A percentile compares a stretch with the other conserved stretches of the same genome.
phyloP scores from a whole-genome alignment of 768 basidiomycete genomes.

The Rhizopogon roseolus region DNA sequence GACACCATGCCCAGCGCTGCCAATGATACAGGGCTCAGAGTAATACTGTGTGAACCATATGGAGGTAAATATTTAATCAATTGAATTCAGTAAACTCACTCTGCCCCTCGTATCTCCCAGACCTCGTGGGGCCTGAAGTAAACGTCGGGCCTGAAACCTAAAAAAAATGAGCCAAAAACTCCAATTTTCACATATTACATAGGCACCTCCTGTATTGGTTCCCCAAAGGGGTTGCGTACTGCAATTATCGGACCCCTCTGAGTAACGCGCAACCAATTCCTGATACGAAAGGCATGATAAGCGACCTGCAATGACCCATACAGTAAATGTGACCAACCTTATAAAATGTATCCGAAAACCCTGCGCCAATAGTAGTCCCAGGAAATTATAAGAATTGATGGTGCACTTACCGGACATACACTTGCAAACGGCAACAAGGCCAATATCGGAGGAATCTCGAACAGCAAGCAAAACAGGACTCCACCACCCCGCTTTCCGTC shows the following conservation, averaged over 20 bases:
- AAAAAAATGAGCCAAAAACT: not conserved
- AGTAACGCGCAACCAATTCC: constrained; percentile 62
- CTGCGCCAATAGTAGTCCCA: constrained; percentile 28
- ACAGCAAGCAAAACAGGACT: constrained; percentile 80
- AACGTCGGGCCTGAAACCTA: constrained; percentile 60
- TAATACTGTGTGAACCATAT: constrained; percentile 50
- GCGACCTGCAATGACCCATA: constrained; percentile 1
- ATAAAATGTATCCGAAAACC: constrained; percentile 83
- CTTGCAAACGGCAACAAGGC: constrained; percentile 78
- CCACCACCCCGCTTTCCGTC: constrained; percentile 90
- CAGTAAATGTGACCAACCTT: constrained; percentile 36
- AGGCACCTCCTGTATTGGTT: constrained; percentile 59
- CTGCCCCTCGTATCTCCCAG: constrained; percentile 86
- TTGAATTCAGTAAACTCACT: constrained; percentile 34
- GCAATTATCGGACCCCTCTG: constrained; percentile 49
- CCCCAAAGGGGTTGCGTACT: constrained; percentile 51
- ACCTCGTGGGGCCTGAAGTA: constrained; percentile 73
- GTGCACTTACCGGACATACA: constrained; percentile 71
- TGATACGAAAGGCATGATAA: constrained; percentile 27
- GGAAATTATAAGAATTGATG: not conserved
- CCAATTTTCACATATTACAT: not conserved
- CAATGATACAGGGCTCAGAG: constrained; percentile 79
- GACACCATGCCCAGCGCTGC: constrained; percentile 67
- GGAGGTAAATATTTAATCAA: constrained; percentile 6
- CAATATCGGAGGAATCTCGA: constrained; percentile 60